Conservation (phyloP, 108 stramenopile genomes). For the Parietichytrium sp. region DNA sequence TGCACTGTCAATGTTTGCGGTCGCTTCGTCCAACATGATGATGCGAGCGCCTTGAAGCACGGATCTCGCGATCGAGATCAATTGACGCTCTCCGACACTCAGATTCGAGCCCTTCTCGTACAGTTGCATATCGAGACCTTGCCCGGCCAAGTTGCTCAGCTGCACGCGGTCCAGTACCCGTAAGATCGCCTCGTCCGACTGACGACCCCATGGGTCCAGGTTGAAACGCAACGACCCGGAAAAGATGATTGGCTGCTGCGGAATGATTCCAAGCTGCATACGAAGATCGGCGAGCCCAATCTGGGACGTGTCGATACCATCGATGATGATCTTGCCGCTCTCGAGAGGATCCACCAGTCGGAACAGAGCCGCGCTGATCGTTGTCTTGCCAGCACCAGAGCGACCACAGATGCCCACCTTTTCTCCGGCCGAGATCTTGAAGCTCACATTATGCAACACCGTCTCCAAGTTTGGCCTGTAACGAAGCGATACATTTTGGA, state of each 20-base stretch:
- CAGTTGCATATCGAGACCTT: conserved; percentile 42
- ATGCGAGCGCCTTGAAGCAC: conserved; percentile 51
- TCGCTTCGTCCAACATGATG: conserved; percentile 63
- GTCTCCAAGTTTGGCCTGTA: conserved; percentile 80
- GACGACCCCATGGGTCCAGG: conserved; percentile 76
- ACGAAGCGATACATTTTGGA: conserved; percentile 67
- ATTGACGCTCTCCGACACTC: conserved; percentile 55
- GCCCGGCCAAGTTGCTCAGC: conserved; percentile 18
- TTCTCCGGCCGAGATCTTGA: conserved; percentile 65
- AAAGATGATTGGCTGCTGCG: conserved; percentile 85
- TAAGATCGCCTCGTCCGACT: conserved; percentile 52
- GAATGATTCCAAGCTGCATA: conserved; percentile 78
- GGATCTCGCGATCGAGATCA: conserved; percentile 63
- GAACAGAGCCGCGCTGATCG: conserved; percentile 70
- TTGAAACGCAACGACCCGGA: conserved; percentile 86
- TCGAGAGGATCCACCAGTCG: conserved; percentile 79
- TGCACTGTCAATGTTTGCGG: conserved; percentile 55
- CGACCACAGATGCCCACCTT: conserved; percentile 82
- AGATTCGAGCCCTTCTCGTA: conserved; percentile 55
- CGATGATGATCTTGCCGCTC: conserved; percentile 73
- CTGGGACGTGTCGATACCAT: conserved; percentile 74
- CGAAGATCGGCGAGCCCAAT: conserved; percentile 83
- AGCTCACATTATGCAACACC: conserved; percentile 79
- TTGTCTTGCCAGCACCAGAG: conserved; percentile 66
- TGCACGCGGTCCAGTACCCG: conserved; percentile 54